These are phyloP conservation scores for Fusarium azukiicola DNA, from an alignment of 2,329 filamentous ascomycete genomes.

Conservation along the genomic window DNA sequence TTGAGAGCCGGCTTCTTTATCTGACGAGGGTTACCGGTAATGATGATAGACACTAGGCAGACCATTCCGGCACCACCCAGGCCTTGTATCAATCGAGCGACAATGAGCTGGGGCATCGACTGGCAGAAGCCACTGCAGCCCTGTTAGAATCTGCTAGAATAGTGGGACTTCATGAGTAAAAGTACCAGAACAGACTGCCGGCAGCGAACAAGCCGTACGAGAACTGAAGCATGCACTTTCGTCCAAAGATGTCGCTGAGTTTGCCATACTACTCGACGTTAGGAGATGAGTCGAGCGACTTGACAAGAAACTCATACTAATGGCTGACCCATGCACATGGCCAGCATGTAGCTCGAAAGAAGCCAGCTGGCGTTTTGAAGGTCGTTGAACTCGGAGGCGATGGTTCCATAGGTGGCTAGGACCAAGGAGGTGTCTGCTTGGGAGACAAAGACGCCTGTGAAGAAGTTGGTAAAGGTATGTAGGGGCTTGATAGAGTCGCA, in stretches of 20 bases:
- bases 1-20: no score
- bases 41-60: neutral
- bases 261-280: neutral
- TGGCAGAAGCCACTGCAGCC: neutral
- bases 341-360: neutral
- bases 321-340: neutral
- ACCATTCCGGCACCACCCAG: constrained; percentile 2
- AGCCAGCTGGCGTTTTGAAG: neutral
- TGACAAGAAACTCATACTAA: neutral
- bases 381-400: constrained; percentile 2
- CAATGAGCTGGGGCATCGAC: neutral
- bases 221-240: neutral
- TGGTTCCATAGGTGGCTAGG: neutral
- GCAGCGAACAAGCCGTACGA: neutral
- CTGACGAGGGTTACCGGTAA: neutral
- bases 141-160: neutral
- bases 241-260: neutral
- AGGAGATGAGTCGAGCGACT: neutral
- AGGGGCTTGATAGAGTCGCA: neutral
- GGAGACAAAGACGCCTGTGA: neutral
- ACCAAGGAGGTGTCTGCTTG: constrained; percentile 6
- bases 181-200: neutral
- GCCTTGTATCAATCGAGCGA: neutral
- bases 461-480: neutral
- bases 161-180: neutral